Evolutionary conservation across 1,139 yeast species (phyloP), one percentile per base, ranked within the genome.

Genomic region (Candida albicans): DNA sequence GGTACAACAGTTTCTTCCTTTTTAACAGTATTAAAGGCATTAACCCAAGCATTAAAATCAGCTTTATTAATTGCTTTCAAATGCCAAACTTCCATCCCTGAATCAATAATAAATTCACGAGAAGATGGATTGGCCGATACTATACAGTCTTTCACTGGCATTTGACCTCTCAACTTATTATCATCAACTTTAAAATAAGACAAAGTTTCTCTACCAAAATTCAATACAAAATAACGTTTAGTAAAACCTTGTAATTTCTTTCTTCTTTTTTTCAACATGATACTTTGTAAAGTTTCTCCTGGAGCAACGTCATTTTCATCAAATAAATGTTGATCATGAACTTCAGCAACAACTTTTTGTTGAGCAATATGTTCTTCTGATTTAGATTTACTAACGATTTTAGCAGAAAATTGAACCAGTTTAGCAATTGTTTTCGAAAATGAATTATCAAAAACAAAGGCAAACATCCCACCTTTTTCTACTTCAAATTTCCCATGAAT

Each of bases 11-110:
- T 11, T n/a, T 48, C 33, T 47, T 52, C 49, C 40, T 55, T 59
- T 47, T 73, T 73, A 40, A 80, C 65, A 33, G 66, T 65, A 53
- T 83, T 82, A 52, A 90, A 77, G 0, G 96, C 96, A 40, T 81
- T 76, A 8, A 87, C 80, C 99, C 99, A 93, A 8, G 81, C 74
- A 36, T 79, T 76, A 73, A 90, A 93, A 52, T 87, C 93, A 4
- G 73, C 70, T 12, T 64, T 64, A 44, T 76, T 81, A 36, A 76
- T 67, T 0, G 97, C 88, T 55, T 86, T 87, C 51, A 93, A 70
- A 40, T 81, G 82, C 99, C 99, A 93, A 12, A 88, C 82, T 61
- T 93, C 99, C 83, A 93, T 84, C 2, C 99, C 99, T 0, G 97
- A 89, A 62, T 93, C 98, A 50, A 93, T 77, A 42, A 86, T 84